These are phyloP conservation scores for Acidomyces sp. DNA, from an alignment of 495 filamentous ascomycete species.

Conservation along the genomic window DNA sequence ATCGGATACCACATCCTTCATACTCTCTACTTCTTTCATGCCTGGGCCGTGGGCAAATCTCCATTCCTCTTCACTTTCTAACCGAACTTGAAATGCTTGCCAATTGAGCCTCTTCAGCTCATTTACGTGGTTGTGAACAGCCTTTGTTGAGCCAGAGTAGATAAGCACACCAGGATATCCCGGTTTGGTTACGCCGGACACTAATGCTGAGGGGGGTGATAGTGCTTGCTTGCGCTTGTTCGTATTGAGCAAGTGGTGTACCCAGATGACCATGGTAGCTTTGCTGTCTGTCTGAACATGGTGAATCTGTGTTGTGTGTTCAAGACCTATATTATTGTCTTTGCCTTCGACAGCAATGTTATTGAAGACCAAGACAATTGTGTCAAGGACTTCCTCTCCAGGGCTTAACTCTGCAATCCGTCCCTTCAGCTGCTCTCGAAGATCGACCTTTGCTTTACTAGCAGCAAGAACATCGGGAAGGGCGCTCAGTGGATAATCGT, in stretches of 20 bases:
- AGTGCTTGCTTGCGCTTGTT: conserved; percentile 30
- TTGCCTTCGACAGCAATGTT: conserved; percentile 11
- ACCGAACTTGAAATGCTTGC: conserved; percentile 31
- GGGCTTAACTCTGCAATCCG: conserved; percentile 10
- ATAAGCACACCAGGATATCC: conserved; percentile 31
- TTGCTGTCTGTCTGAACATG: not conserved
- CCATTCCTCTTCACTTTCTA: conserved; percentile 26
- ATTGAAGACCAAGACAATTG: conserved; percentile 24
- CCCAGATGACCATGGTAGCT: conserved; percentile 29
- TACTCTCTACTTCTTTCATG: conserved; percentile 27
- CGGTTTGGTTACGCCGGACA: conserved; percentile 30
- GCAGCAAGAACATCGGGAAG: conserved; percentile 26
- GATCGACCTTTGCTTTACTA: conserved; percentile 17
- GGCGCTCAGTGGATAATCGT: conserved; percentile 16
- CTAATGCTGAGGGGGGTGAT: conserved; percentile 14
- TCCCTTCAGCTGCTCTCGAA: conserved; percentile 20
- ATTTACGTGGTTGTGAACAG: conserved; percentile 27
- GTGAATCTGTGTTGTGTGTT: conserved; percentile 2
- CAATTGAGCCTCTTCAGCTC: conserved; percentile 28
- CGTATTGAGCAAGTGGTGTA: conserved; percentile 31
- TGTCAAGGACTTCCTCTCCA: conserved; percentile 28
- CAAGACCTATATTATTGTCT: not conserved
- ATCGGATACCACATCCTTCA: conserved; percentile 26
- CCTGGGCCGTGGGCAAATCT: conserved; percentile 22
- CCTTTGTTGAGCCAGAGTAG: conserved; percentile 23